These are phyloP conservation scores for Handroanthus guayacan DNA, from an alignment of 257 asterid species.

Conservation along the genomic window DNA sequence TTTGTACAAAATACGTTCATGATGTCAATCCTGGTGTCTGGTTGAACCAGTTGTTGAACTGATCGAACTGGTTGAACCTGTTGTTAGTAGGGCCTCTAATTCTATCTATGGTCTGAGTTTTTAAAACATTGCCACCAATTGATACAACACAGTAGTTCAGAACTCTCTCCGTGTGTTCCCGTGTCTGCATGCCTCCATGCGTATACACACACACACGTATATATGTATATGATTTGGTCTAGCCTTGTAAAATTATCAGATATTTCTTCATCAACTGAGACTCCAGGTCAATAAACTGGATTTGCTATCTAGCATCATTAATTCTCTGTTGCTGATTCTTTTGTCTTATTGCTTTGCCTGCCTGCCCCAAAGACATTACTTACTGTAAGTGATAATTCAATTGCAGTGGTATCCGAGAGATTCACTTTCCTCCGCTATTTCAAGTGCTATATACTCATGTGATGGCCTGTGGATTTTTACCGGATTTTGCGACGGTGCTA, in stretches of 20 bases:
- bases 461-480: constrained; percentile 77
- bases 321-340: neutral
- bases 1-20: no score
- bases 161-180: no score
- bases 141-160: no score
- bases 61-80: no score
- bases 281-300: neutral
- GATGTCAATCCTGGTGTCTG: no score
- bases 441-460: constrained; percentile 90
- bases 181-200: no score
- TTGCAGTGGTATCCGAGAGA: constrained; percentile 98
- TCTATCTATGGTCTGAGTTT: no score
- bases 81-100: no score
- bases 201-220: neutral
- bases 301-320: neutral
- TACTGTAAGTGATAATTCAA: constrained; percentile 11
- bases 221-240: neutral
- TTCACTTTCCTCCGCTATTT: constrained; percentile 75
- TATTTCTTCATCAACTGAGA: constrained; percentile 7
- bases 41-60: no score
- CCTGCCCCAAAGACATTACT: neutral
- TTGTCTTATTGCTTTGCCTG: neutral
- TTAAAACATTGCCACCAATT: no score
- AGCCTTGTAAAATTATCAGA: constrained; percentile 13
- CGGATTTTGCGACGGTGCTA: constrained; percentile 92